phyloP scores from a whole-genome alignment of 1,139 yeast genomes.

The Nakaseomyces uthaithaninus region DNA sequence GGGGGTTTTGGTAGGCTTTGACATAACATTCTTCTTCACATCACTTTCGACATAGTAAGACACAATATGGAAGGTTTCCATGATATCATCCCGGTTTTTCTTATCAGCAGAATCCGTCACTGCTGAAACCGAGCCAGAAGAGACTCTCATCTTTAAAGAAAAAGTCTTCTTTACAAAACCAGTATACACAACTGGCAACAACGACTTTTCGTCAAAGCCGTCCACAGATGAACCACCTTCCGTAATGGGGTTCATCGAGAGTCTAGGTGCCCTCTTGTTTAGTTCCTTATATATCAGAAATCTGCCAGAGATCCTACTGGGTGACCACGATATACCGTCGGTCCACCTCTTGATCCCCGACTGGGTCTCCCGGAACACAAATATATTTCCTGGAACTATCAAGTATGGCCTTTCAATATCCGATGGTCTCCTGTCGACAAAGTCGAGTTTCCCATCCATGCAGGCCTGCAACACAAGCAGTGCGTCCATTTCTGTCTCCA shows the following conservation, averaged over 20 bases:
- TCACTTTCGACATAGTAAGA: constrained; percentile 74
- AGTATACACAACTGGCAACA: constrained; percentile 55
- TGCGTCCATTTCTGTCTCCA: constrained; percentile 78
- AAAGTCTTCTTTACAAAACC: constrained; percentile 81
- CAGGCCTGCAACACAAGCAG: constrained; percentile 73
- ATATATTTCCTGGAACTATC: constrained; percentile 71
- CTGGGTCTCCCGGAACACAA: constrained; percentile 74
- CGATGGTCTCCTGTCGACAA: constrained; percentile 74
- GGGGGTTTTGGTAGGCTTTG: constrained; percentile 50
- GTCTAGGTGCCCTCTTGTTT: constrained; percentile 33
- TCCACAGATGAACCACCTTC: constrained; percentile 2
- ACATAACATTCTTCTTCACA: constrained; percentile 49
- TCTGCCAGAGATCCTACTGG: constrained; percentile 76
- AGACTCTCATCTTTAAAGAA: constrained; percentile 41
- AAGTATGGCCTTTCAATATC: constrained; percentile 63
- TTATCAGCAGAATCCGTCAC: constrained; percentile 6
- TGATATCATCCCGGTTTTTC: constrained; percentile 7
- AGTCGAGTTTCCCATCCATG: constrained; percentile 49
- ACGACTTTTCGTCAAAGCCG: constrained; percentile 4
- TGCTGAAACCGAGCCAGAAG: constrained; percentile 15
- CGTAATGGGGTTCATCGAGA: not conserved
- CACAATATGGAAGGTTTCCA: constrained; percentile 62
- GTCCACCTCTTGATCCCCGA: constrained; percentile 92
- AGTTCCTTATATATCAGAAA: constrained; percentile 76
- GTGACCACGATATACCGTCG: constrained; percentile 89